phyloP scores from a whole-genome alignment of 2,329 filamentous ascomycete species.

The Trichophyton schoenleinii region DNA sequence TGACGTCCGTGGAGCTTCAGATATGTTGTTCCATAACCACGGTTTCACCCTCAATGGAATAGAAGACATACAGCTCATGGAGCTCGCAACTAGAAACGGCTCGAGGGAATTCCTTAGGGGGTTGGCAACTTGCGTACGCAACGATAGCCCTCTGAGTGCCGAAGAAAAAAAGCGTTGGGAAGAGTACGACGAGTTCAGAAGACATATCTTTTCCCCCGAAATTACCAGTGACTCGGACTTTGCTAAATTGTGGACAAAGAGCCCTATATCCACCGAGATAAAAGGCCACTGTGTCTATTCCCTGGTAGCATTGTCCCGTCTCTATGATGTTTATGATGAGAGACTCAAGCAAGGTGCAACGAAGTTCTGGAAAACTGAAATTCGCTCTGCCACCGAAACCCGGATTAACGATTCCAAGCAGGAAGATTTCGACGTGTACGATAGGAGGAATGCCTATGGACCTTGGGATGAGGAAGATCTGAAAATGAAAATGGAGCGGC shows the following conservation, averaged over 20 bases:
- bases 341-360: background rate
- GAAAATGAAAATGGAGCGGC: background rate
- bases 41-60: constrained; percentile 34
- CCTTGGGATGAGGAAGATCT: background rate
- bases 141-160: background rate
- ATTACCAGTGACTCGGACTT: no score
- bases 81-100: constrained; percentile 29
- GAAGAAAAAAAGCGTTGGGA: background rate
- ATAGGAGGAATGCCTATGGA: background rate
- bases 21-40: no score
- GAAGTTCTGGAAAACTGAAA: background rate
- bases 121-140: constrained; percentile 31
- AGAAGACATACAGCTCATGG: constrained; percentile 46
- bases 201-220: background rate
- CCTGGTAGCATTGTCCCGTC: constrained; percentile 29
- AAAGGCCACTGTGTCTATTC: constrained; percentile 38
- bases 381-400: background rate
- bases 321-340: background rate
- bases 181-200: background rate
- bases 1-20: constrained; percentile 47
- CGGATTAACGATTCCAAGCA: background rate
- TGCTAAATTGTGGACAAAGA: background rate
- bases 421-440: background rate
- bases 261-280: background rate
- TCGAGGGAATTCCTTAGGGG: constrained; percentile 21